Conservation (phyloP, 768 basidiomycete genomes). For the Lactarius hatsudake region DNA sequence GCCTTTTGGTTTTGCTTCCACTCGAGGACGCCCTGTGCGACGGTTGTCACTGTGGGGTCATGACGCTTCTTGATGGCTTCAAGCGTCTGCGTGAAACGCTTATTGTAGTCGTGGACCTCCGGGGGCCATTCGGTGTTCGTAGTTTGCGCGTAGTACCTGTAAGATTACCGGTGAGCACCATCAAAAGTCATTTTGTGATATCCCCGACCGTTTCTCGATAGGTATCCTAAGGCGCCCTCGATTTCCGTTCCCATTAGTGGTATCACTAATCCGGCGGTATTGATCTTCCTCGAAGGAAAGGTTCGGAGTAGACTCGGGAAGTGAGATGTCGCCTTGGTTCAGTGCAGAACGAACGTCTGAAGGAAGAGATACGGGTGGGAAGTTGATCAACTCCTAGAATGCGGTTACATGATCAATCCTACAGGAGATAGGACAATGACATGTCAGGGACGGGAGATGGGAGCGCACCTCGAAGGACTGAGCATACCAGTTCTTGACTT, state of each 20-base stretch:
- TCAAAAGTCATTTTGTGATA: slow-evolving; percentile 8
- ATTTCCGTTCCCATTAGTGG: slow-evolving; percentile 42
- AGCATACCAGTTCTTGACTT: slow-evolving; percentile 98
- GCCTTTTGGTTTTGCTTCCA: slow-evolving; percentile 82
- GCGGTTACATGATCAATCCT: not conserved
- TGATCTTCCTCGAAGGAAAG: slow-evolving; percentile 50
- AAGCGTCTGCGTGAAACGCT: slow-evolving; percentile 80
- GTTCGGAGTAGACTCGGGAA: slow-evolving; percentile 80
- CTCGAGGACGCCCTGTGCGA: slow-evolving; percentile 94
- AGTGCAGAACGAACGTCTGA: slow-evolving; percentile 64
- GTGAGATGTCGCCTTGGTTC: slow-evolving; percentile 43
- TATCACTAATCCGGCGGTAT: slow-evolving; percentile 34
- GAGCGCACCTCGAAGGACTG: slow-evolving; percentile 89
- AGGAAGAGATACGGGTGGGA: slow-evolving; percentile 74
- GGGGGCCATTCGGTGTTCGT: slow-evolving; percentile 78
- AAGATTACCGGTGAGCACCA: slow-evolving; percentile 2
- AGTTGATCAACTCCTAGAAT: slow-evolving; percentile 82
- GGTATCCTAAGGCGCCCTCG: slow-evolving; percentile 59
- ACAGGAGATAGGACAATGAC: slow-evolving; percentile 12
- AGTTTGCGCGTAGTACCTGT: slow-evolving; percentile 84
- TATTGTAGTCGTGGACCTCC: slow-evolving; percentile 90
- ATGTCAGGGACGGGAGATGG: not conserved
- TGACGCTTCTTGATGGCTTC: slow-evolving; percentile 91
- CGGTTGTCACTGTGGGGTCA: slow-evolving; percentile 96
- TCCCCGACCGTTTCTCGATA: slow-evolving; percentile 71